phyloP scores from a whole-genome alignment of 305 asterid species.

The Nicotiana rustica region DNA sequence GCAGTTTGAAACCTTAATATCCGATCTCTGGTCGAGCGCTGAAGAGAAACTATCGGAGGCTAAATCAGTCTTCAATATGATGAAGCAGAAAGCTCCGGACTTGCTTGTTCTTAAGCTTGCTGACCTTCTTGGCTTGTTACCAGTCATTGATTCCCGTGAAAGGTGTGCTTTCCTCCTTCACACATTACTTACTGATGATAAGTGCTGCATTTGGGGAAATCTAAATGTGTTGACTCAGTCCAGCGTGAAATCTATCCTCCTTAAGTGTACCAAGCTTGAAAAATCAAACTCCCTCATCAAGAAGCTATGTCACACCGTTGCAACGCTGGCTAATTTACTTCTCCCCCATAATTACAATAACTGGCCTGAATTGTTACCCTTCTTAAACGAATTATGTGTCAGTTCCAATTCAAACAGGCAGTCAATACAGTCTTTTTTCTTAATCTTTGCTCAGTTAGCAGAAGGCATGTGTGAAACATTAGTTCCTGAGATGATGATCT shows the following conservation, averaged over 20 bases:
- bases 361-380: conserved; percentile 38
- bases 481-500: conserved; percentile 25
- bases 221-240: conserved; percentile 30
- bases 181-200: conserved; percentile 14
- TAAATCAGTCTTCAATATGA: too few relatives aligned
- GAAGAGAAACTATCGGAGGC: too few relatives aligned
- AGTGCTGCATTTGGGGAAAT: neutral
- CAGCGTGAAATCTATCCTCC: conserved; percentile 13
- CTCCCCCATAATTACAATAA: neutral
- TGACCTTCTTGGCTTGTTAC: too few relatives aligned
- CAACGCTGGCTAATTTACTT: conserved; percentile 31
- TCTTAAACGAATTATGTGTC: conserved; percentile 32
- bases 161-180: neutral
- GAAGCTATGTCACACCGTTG: conserved; percentile 31
- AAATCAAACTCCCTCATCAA: conserved; percentile 23
- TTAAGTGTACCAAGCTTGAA: conserved; percentile 24
- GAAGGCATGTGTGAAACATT: conserved; percentile 31
- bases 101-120: too few relatives aligned
- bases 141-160: neutral
- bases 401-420: conserved; percentile 9
- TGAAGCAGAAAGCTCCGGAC: too few relatives aligned
- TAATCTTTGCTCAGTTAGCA: conserved; percentile 34
- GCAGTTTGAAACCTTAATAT: conserved; percentile 37
- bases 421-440: conserved; percentile 31
- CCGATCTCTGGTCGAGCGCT: neutral